Percentiles rank a stretch among this genome's conserved stretches.
Evolutionary conservation across 2,329 filamentous ascomycete species (phyloP).

Genomic region (Exophiala mesophila): DNA sequence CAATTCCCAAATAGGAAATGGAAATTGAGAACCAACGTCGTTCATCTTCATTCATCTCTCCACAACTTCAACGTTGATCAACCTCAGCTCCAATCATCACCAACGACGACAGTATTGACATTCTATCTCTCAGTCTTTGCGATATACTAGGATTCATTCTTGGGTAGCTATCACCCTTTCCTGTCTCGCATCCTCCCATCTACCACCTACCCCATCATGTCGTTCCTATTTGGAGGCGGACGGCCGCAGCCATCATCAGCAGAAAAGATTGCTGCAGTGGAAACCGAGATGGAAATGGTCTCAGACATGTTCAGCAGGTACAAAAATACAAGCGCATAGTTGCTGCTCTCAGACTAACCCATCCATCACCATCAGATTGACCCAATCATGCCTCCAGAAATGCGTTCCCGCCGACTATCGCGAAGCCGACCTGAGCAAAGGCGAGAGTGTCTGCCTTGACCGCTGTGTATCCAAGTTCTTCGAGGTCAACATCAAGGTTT

Average conservation of each 20-base stretch:
- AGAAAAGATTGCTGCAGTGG: constrained; percentile 94
- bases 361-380: constrained; percentile 55
- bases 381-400: constrained; percentile 86
- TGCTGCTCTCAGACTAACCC: background rate
- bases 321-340: background rate
- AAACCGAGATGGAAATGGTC: constrained; percentile 92
- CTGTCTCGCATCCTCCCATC: no score
- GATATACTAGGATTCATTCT: no score
- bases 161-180: no score
- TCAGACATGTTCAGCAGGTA: constrained; percentile 98
- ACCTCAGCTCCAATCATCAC: no score
- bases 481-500: constrained; percentile 96
- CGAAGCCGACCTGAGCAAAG: constrained; percentile 96
- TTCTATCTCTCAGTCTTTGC: no score
- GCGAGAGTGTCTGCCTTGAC: constrained; percentile 96
- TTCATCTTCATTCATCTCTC: background rate
- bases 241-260: constrained; percentile 84
- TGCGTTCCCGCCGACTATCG: constrained; percentile 90
- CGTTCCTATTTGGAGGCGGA: constrained; percentile 65
- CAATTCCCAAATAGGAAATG: background rate
- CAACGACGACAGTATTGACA: no score
- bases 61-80: no score
- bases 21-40: background rate
- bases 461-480: constrained; percentile 98
- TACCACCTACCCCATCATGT: no score